phyloP scores from a whole-genome alignment of 192 early-diverging fungal genomes.

The Gamsiella multidivaricata region DNA sequence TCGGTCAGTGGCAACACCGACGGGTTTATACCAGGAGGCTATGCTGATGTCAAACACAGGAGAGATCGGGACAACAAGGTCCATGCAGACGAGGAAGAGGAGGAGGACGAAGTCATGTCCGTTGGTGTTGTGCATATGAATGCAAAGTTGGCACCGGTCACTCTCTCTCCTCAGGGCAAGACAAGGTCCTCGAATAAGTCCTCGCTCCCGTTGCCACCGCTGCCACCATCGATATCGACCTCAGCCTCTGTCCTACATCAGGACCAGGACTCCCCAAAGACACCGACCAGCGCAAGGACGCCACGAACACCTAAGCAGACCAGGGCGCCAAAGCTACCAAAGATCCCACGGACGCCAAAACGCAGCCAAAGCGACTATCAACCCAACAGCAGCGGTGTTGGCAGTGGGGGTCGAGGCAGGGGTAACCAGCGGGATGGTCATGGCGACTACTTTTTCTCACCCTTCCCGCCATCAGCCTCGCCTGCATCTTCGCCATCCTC shows the following conservation, averaged over 20 bases:
- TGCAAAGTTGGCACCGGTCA: neutral
- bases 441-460: slow-evolving; percentile 41
- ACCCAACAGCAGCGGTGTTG: no score
- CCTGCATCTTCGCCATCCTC: slow-evolving; percentile 39
- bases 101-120: slow-evolving; percentile 53
- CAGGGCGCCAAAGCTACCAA: slow-evolving; percentile 18
- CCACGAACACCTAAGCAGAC: slow-evolving; percentile 43
- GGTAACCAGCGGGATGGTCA: slow-evolving; percentile 9
- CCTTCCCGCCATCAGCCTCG: slow-evolving; percentile 30
- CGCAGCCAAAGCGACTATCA: slow-evolving; percentile 35
- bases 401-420: slow-evolving; percentile 20
- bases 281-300: slow-evolving; percentile 27
- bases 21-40: neutral
- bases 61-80: neutral
- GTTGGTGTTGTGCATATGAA: slow-evolving; percentile 51
- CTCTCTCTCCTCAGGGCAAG: slow-evolving; percentile 18
- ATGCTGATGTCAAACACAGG: no score
- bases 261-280: slow-evolving; percentile 26
- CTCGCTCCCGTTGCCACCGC: neutral
- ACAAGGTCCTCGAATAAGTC: neutral
- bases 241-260: neutral
- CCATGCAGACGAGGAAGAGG: slow-evolving; percentile 19
- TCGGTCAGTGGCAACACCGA: neutral
- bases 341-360: slow-evolving; percentile 25
- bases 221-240: slow-evolving; percentile 25